These are phyloP conservation scores for Primulina eburnea DNA, from an alignment of 257 asterid species.

Conservation along the genomic window DNA sequence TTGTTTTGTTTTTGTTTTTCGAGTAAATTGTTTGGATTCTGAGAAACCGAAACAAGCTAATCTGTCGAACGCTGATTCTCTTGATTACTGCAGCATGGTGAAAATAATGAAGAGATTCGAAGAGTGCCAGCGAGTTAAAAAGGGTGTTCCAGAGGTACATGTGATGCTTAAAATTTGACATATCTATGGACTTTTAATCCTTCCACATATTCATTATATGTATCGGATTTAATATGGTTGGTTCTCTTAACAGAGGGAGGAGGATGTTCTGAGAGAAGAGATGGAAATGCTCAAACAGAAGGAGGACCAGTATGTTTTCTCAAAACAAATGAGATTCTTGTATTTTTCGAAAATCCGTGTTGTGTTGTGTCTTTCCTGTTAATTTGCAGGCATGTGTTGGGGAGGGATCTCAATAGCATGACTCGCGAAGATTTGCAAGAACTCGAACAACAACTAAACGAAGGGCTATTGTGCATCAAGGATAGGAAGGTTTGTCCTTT, in stretches of 20 bases:
- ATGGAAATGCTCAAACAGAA: neutral
- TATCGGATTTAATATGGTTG: neutral
- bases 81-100: neutral
- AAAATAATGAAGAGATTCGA: neutral
- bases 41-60: no score
- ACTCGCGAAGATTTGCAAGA: slow-evolving; percentile 45
- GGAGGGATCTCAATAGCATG: slow-evolving; percentile 45
- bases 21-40: no score
- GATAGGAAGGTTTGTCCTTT: slow-evolving; percentile 58
- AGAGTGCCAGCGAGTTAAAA: neutral
- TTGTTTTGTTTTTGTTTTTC: no score
- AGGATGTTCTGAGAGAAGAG: neutral
- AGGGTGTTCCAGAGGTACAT: neutral
- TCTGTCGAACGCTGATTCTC: neutral
- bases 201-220: neutral
- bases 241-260: neutral
- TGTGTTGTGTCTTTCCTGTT: no score
- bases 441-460: slow-evolving; percentile 57
- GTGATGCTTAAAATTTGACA: neutral
- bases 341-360: neutral
- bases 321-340: neutral
- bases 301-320: neutral
- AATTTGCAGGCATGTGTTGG: neutral
- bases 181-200: neutral
- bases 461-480: slow-evolving; percentile 54